Evolutionary conservation across 257 asterid species (phyloP), one percentile per base, ranked within the genome.

Genomic region (Thymus mandschuricus): DNA sequence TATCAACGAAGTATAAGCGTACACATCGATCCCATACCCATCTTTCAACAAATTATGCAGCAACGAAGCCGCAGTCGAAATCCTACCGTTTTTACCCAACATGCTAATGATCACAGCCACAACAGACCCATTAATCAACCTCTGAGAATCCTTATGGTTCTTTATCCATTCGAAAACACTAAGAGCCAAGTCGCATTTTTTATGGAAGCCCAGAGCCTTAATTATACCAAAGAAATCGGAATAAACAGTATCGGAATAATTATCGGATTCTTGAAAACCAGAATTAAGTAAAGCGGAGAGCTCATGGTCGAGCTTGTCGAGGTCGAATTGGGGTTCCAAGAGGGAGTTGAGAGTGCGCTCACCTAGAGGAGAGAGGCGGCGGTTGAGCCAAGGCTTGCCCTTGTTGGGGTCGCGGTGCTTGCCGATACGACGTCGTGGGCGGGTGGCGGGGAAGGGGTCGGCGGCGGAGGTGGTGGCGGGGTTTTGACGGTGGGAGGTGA

Each of bases 381-480:
- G 81, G 87, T 87, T 79, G 33, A 76, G 60, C 99, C 97, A 89
- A 10, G 96, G 93, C 82, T 85, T 89, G 13, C 96, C 95, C 72
- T 78, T 87, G 77, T 94, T 94, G 62, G 81, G 62, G 85, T 94
- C 97, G 8, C 70, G 75, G 73, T 85, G 77, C 31, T 77, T 87
- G 9, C 97, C 96, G 28, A 91, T 87, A 52, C 91, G 96, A 27
- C 91, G 90, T 1, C 88, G 87, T 61, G 80, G 76, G 11, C 90
- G 76, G 64, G 85, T 86, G 45, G 78, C 56, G 31, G 75, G 64
- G 69, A 88, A 59, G 64, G 83, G 80, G 62, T 11, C 30, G 65
- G 63, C 15, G 75, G 81, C 64, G 74, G 83, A n/a, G 64, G 80
- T 30, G 63, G 72, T 59, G 63, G 72, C 55, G 82, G 85, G 59